phyloP scores from a whole-genome alignment of 2,329 filamentous ascomycete species.

The Tolypocladium sp. region DNA sequence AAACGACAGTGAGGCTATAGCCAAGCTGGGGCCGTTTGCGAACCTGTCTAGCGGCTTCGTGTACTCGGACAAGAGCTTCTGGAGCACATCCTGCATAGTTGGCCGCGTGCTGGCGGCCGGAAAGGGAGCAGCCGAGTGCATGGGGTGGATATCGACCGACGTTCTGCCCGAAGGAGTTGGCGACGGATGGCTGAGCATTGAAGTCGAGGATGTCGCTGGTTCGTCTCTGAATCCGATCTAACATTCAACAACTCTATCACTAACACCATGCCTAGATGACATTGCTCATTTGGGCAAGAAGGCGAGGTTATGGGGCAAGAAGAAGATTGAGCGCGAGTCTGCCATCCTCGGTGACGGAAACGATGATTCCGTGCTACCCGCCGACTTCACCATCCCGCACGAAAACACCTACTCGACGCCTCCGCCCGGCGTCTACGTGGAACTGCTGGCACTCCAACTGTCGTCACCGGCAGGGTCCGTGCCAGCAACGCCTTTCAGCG shows the following conservation, averaged over 20 bases:
- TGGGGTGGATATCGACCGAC: slow-evolving; percentile 60
- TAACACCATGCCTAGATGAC: slow-evolving; percentile 28
- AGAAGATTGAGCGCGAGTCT: slow-evolving; percentile 49
- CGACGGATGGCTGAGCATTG: slow-evolving; percentile 52
- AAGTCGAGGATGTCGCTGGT: slow-evolving; percentile 42
- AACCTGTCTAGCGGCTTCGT: slow-evolving; percentile 57
- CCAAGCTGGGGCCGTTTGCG: slow-evolving; percentile 48
- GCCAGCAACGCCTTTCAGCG: slow-evolving; percentile 33
- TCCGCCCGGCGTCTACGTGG: slow-evolving; percentile 38
- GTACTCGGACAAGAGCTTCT: slow-evolving; percentile 56
- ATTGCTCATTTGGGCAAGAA: slow-evolving; percentile 41
- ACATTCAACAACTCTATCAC: not conserved
- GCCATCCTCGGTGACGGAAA: slow-evolving; percentile 50
- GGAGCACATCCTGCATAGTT: slow-evolving; percentile 58
- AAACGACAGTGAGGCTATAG: slow-evolving; percentile 51
- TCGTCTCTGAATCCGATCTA: not conserved
- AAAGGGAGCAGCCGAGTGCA: slow-evolving; percentile 52
- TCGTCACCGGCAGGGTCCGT: slow-evolving; percentile 32
- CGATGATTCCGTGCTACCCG: slow-evolving; percentile 43
- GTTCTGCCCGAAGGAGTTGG: slow-evolving; percentile 40
- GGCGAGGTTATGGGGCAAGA: slow-evolving; percentile 53
- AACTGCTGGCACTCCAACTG: slow-evolving; percentile 42
- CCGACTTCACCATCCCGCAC: slow-evolving; percentile 53
- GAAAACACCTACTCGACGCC: slow-evolving; percentile 43
- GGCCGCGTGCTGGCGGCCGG: slow-evolving; percentile 56